Conservation (phyloP, 176 grass and related monocot species). For the Coix lacrymajobi region DNA sequence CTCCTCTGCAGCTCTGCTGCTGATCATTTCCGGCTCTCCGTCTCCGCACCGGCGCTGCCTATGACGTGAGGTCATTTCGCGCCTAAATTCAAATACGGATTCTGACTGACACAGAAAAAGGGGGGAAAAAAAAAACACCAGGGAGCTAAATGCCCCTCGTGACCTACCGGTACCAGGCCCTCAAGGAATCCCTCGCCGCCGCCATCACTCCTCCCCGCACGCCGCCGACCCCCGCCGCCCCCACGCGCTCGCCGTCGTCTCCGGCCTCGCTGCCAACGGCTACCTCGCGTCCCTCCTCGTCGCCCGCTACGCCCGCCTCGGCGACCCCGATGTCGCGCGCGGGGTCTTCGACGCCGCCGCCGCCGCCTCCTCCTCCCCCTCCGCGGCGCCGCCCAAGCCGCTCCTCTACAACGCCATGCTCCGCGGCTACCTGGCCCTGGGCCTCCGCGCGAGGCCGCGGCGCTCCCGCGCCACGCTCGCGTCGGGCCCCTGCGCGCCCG, state of each 20-base stretch:
- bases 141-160: slow-evolving; percentile 14
- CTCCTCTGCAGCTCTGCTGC: too few species aligned
- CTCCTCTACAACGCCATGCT: slow-evolving; percentile 74
- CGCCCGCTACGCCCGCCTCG: slow-evolving; percentile 53
- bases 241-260: slow-evolving; percentile 37
- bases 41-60: too few species aligned
- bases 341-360: slow-evolving; percentile 37
- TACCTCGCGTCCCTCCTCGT: slow-evolving; percentile 57
- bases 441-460: slow-evolving; percentile 25
- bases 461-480: slow-evolving; percentile 29
- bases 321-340: slow-evolving; percentile 28
- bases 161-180: slow-evolving; percentile 42
- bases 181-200: slow-evolving; percentile 61
- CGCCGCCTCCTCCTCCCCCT: not conserved
- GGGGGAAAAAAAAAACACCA: not conserved
- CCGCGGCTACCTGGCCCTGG: slow-evolving; percentile 34
- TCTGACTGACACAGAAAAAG: not conserved
- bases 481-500: slow-evolving; percentile 7
- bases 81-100: not conserved
- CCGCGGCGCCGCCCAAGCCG: slow-evolving; percentile 12
- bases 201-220: slow-evolving; percentile 24
- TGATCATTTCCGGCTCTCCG: too few species aligned
- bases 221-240: slow-evolving; percentile 33
- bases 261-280: slow-evolving; percentile 43
- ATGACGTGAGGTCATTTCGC: not conserved